Base-by-base conservation (phyloP, 2,329 filamentous ascomycete genomes). In the Trichoderma sp. region DNA sequence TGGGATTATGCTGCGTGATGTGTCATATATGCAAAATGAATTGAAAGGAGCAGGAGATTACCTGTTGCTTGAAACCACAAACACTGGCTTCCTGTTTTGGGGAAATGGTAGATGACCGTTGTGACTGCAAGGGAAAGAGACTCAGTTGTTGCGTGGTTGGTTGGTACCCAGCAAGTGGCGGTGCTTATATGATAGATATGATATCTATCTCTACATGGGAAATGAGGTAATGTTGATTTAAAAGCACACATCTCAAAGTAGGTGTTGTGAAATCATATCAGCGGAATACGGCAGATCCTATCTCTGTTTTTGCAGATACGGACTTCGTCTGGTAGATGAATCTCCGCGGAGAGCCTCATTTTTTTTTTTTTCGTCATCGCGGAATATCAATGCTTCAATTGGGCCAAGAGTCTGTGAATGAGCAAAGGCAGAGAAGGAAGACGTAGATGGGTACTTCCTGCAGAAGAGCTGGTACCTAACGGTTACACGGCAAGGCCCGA, bases 21-120 rank as follows among this genome's bases (percentile, higher is more conserved):
- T 71, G 66, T 72, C 71, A 72, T 67, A 70, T 72, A 61, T 71
- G 71, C 68, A 60, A 21, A 43, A 33, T 40, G 55, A 37, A 21
- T 19, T 24, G 60, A 29, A 65, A 47, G 52, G 62, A 65, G 52
- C 55, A 65, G 52, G 62, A 57, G 52, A 47, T 57, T 16, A 5
- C 27, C 10, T 7, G 16, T 35, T 35, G 33, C 33, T 35, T 14
- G 11, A 14, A 37, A 37, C 14, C 19, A 27, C 43, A 13, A 58
- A 47, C 35, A 29, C 5, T 55, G 53, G 40, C 40, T 58, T 66
- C 49, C 53, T 58, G 24, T n/a, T 49, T 66, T 58, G 13, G 55
- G 63, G 29, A 66, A 66, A 21, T 21, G 57, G 55, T 43, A 8
- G 16, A 14, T 35, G 33, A 35, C 33, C 37, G 29, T 55, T 66